These are phyloP conservation scores for Termitomyces sp. DNA, from an alignment of 768 basidiomycete species.

Conservation along the genomic window DNA sequence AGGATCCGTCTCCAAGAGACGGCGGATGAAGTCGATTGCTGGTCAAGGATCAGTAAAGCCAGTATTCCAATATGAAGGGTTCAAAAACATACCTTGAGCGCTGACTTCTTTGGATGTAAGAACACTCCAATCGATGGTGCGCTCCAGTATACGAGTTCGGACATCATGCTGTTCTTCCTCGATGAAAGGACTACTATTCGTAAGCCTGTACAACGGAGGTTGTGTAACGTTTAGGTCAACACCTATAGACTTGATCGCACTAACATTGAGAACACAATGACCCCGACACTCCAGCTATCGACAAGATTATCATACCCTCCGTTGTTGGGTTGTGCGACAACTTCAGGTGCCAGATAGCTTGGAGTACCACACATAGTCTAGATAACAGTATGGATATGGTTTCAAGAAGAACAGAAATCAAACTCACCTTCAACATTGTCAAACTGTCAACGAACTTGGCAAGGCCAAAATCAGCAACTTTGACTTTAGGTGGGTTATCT, in stretches of 20 bases:
- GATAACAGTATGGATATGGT: not conserved
- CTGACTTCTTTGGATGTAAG: constrained; percentile 38
- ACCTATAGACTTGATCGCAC: not conserved
- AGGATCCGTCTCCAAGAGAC: constrained; percentile 65
- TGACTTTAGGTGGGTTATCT: constrained; percentile 64
- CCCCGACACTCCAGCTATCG: constrained; percentile 95
- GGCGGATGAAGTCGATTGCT: constrained; percentile 64
- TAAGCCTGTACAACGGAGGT: constrained; percentile 45
- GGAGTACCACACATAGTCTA: constrained; percentile 97
- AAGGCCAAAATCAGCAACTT: constrained; percentile 94
- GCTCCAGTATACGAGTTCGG: constrained; percentile 50
- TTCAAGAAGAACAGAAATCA: not conserved
- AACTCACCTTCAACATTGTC: constrained; percentile 68
- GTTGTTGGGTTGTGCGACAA: constrained; percentile 59
- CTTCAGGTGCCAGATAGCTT: constrained; percentile 89
- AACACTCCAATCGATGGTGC: constrained; percentile 56
- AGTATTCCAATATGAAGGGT: not conserved
- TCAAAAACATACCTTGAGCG: constrained; percentile 36
- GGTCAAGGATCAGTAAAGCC: not conserved
- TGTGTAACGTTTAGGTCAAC: no score
- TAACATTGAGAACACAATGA: constrained; percentile 90
- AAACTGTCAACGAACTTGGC: constrained; percentile 85
- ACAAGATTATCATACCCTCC: constrained; percentile 85
- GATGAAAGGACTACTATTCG: constrained; percentile 73
- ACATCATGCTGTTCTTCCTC: constrained; percentile 67